Base-by-base conservation (phyloP, 2,329 filamentous ascomycete genomes). In the Dactylellina haptotyla region DNA sequence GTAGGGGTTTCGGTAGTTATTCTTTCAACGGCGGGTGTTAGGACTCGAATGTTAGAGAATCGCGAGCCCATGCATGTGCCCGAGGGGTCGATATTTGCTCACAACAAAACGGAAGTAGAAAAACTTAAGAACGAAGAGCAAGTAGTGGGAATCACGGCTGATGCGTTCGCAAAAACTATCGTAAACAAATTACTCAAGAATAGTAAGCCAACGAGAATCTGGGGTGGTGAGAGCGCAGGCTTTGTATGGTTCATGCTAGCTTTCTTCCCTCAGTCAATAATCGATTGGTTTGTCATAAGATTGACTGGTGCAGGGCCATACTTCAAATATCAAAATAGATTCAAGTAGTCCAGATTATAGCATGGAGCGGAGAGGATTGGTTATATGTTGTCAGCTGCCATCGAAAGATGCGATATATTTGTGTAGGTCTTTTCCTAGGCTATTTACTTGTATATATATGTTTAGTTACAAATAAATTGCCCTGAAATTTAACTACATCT, bases 51-150 rank as follows among this genome's bases (percentile, higher is more conserved):
- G 53, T 43, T 57, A 23, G 53, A 57, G 30, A 57, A 57, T 18
- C 53, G 53, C 34, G 53, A 43, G 26, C 53, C 53, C 14, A 57
- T 57, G 53, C 18, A 2, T 18, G 53, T 57, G 2, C 53, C 53
- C 16, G 53, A 41, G 43, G 53, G 23, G 10, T 57, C 53, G 2
- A 57, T 57, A 57, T 57, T 57, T 57, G 53, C 34, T 28, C 53
- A 16, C 20, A 25, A 57, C 23, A 57, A 57, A 41, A 20, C 2
- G 10, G 53, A n/a, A 14, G 16, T 57, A 1, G 53, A 57, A 28
- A 57, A 57, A 14, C 34, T 57, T 14, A 57, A 57, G n/a, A 57
- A 57, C 14, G 53, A 57, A 43, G 53, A 57, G 18, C 18, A 57
- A 57, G 34, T 43, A 2, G 53, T 57, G 5, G 53, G 53, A 1